Conservation (phyloP, 495 filamentous ascomycete species). For the Xylaria scruposa region DNA sequence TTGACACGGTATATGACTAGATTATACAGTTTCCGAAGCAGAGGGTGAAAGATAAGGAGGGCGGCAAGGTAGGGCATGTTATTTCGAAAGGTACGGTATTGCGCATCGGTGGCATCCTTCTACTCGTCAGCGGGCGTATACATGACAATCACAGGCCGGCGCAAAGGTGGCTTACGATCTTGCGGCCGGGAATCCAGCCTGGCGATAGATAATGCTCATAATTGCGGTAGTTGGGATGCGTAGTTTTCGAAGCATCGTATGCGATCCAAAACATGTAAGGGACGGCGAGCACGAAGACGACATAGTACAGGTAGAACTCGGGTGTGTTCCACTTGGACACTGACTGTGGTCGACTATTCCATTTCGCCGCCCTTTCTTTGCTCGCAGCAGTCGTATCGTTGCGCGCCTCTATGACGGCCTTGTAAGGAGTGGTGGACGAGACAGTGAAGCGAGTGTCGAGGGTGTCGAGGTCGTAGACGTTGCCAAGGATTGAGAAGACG, state of each 20-base stretch:
- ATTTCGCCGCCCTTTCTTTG: conserved; percentile 44
- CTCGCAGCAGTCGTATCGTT: conserved; percentile 39
- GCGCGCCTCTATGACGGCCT: conserved; percentile 52
- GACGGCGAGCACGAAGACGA: conserved; percentile 69
- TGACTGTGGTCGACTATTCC: conserved; percentile 53
- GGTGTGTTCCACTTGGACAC: conserved; percentile 86
- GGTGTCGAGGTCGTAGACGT: conserved; percentile 83
- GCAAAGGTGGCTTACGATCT: conserved; percentile 67
- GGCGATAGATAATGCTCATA: conserved; percentile 73
- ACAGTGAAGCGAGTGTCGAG: conserved; percentile 91
- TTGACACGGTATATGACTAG: conserved; percentile 40
- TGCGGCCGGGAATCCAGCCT: conserved; percentile 95
- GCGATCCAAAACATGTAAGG: conserved; percentile 91
- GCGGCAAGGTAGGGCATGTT: conserved; percentile 82
- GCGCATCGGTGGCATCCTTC: conserved; percentile 87
- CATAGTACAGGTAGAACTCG: conserved; percentile 85
- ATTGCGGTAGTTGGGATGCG: conserved; percentile 78
- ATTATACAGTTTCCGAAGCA: conserved; percentile 77
- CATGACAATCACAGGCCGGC: background rate
- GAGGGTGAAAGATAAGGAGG: conserved; percentile 76
- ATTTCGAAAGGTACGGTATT: conserved; percentile 84
- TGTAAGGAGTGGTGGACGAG: conserved; percentile 70
- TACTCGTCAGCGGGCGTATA: conserved; percentile 4
- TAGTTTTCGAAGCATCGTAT: conserved; percentile 84
- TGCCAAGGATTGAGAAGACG: conserved; percentile 54